These are phyloP conservation scores for Rhodotorula mucilaginosa DNA, from an alignment of 1,284 basidiomycete species.

Conservation along the genomic window DNA sequence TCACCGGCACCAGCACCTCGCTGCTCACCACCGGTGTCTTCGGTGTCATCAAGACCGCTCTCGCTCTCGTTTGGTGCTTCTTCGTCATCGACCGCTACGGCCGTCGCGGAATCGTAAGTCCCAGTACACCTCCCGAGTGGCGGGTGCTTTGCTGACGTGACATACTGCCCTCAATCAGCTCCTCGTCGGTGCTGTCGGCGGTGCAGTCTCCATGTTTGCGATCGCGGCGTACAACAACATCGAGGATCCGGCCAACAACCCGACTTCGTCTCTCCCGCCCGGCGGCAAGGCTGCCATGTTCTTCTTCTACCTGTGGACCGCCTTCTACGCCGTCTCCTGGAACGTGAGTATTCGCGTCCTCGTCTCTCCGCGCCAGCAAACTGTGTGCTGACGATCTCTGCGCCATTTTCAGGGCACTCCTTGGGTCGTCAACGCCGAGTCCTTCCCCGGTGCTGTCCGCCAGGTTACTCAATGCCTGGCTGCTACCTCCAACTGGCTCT, in stretches of 20 bases:
- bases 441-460: conserved; percentile 48
- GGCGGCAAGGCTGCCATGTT: conserved; percentile 47
- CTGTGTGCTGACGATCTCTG: not conserved
- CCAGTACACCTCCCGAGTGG: too few species aligned
- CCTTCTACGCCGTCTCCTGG: conserved; percentile 42
- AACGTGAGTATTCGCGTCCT: conserved; percentile 21
- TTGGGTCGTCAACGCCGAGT: conserved; percentile 50
- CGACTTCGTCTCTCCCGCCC: conserved; percentile 35
- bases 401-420: conserved; percentile 39
- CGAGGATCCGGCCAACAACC: conserved; percentile 37
- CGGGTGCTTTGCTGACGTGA: too few species aligned
- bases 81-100: conserved; percentile 51
- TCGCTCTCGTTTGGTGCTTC: conserved; percentile 47
- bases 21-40: conserved; percentile 56
- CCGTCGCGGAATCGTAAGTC: conserved; percentile 48
- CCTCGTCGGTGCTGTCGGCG: conserved; percentile 53
- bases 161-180: conserved; percentile 38
- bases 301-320: conserved; percentile 46
- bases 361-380: too few species aligned
- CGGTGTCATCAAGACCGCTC: conserved; percentile 52
- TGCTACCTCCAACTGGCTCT: conserved; percentile 50
- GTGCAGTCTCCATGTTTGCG: conserved; percentile 52
- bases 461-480: conserved; percentile 48
- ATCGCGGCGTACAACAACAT: conserved; percentile 40
- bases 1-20: conserved; percentile 55